Evolutionary conservation across 495 filamentous ascomycete species (phyloP).

Genomic region (Penicillium canescens): DNA sequence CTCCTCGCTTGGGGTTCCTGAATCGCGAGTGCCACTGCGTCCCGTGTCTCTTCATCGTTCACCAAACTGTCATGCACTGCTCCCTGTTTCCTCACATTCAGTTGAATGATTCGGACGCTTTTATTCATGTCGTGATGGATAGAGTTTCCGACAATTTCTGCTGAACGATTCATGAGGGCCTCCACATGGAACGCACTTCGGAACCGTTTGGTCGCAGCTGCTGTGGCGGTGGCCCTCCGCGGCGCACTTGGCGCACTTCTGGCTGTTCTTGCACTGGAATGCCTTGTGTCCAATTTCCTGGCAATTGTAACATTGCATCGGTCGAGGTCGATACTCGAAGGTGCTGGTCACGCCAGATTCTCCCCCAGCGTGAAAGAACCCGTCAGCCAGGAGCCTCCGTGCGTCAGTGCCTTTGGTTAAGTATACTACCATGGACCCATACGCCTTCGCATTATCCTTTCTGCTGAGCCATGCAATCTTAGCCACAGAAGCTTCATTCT

Average conservation of each 20-base stretch:
- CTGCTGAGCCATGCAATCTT: conserved; percentile 35
- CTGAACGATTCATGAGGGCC: conserved; percentile 32
- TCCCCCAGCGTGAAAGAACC: conserved; percentile 26
- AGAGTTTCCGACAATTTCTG: conserved; percentile 30
- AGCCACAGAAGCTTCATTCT: conserved; percentile 22
- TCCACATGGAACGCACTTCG: conserved; percentile 25
- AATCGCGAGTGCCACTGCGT: conserved; percentile 22
- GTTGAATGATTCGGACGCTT: conserved; percentile 25
- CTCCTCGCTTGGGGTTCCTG: conserved; percentile 27
- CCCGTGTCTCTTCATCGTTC: conserved; percentile 23
- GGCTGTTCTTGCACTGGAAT: conserved; percentile 24
- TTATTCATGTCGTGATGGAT: conserved; percentile 27
- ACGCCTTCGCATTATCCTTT: conserved; percentile 27
- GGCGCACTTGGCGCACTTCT: conserved; percentile 30
- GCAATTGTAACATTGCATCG: conserved; percentile 28
- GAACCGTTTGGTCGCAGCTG: conserved; percentile 17
- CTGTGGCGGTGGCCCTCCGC: conserved; percentile 25
- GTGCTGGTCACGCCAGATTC: conserved; percentile 29
- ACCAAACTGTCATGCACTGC: conserved; percentile 27
- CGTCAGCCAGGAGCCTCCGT: conserved; percentile 23
- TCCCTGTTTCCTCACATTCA: conserved; percentile 32
- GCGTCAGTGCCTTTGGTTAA: conserved; percentile 28
- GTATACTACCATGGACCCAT: conserved; percentile 37
- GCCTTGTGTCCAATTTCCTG: conserved; percentile 30
- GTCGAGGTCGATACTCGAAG: conserved; percentile 27